These are phyloP conservation scores for Leccinum barrowsii DNA, from an alignment of 768 basidiomycete genomes.

Conservation along the genomic window DNA sequence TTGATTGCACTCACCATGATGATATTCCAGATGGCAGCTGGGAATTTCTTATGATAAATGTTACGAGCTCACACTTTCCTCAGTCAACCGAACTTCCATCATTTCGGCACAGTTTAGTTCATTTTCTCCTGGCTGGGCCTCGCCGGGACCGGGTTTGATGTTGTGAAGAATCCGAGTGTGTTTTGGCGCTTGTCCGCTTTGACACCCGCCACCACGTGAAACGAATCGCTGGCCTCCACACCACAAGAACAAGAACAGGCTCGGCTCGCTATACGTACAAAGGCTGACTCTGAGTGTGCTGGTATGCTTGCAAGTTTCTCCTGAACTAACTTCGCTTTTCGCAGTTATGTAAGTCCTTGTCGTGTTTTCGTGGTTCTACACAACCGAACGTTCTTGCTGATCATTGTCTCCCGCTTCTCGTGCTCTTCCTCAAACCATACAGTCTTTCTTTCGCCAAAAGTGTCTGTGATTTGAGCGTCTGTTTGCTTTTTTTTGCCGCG, in stretches of 20 bases:
- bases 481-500: constrained; percentile 27
- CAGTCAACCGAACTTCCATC: constrained; percentile 21
- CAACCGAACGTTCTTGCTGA: constrained; percentile 24
- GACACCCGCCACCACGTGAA: constrained; percentile 31
- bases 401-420: constrained; percentile 10
- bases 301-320: constrained; percentile 29
- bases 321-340: constrained; percentile 26
- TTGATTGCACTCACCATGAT: constrained; percentile 2
- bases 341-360: constrained; percentile 36
- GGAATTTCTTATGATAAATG: constrained; percentile 30
- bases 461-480: constrained; percentile 32
- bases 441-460: constrained; percentile 16
- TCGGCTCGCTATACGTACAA: constrained; percentile 17
- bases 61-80: constrained; percentile 16
- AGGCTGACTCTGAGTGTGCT: constrained; percentile 30
- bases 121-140: constrained; percentile 16
- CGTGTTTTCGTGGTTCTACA: constrained; percentile 21
- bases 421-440: constrained; percentile 16
- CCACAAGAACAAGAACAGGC: constrained; percentile 13
- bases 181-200: constrained; percentile 27
- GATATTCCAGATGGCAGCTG: constrained; percentile 10
- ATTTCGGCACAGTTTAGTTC: constrained; percentile 19
- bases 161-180: constrained; percentile 27
- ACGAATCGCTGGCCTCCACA: constrained; percentile 22
- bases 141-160: constrained; percentile 23